A percentile compares a stretch with the other conserved stretches of the same genome.
Evolutionary conservation across 768 basidiomycete species (phyloP).

Genomic region (Amanita pallidorosea): DNA sequence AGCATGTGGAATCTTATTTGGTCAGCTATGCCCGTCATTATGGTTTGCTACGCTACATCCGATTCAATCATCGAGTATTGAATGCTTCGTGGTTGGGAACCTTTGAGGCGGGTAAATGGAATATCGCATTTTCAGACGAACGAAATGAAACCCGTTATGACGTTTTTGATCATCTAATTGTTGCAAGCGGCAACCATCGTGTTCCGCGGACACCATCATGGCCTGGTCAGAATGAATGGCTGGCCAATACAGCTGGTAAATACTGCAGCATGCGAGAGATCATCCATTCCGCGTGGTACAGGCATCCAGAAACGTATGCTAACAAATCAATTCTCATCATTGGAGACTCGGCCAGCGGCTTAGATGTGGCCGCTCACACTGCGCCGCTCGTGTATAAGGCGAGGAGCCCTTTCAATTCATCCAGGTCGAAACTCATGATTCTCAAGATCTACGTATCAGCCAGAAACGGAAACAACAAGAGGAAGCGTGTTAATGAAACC

Average conservation of each 20-base stretch:
- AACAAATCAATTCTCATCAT: constrained; percentile 35
- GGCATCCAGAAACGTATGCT: constrained; percentile 30
- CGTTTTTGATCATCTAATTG: constrained; percentile 41
- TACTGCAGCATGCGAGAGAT: constrained; percentile 23
- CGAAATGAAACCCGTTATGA: constrained; percentile 9
- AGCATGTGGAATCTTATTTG: constrained; percentile 37
- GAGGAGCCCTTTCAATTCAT: background rate
- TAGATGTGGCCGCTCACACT: constrained; percentile 36
- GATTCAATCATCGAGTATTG: background rate
- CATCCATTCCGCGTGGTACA: constrained; percentile 44
- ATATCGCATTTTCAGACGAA: background rate
- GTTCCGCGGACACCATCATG: constrained; percentile 35
- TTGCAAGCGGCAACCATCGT: constrained; percentile 46
- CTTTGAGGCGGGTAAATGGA: background rate
- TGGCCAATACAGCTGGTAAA: constrained; percentile 14
- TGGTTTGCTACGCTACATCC: background rate
- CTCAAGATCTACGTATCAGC: too few relatives aligned
- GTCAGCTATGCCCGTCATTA: background rate
- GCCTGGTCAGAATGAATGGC: constrained; percentile 39
- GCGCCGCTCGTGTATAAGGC: constrained; percentile 30
- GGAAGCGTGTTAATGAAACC: too few relatives aligned
- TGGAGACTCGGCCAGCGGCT: constrained; percentile 35
- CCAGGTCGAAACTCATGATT: background rate
- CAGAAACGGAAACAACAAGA: too few relatives aligned
- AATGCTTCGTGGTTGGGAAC: background rate